These are phyloP conservation scores for Moelleriella libera DNA, from an alignment of 2,329 filamentous ascomycete species.

Conservation along the genomic window DNA sequence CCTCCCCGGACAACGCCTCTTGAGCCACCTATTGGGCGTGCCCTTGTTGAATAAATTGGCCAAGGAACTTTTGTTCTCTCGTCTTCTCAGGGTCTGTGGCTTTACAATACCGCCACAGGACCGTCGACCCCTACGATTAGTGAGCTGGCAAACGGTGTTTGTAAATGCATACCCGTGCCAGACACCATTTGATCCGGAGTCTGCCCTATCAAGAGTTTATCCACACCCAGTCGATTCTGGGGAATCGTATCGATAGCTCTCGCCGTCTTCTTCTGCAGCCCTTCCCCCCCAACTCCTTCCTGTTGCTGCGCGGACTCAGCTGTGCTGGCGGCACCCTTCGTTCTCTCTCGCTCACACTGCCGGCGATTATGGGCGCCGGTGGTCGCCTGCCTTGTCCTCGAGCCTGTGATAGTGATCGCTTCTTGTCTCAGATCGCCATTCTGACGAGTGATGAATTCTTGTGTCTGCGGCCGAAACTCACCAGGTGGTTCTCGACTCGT, in stretches of 20 bases:
- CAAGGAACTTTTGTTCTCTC: slow-evolving; percentile 23
- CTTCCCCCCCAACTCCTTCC: slow-evolving; percentile 1
- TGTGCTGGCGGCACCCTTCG: slow-evolving; percentile 6
- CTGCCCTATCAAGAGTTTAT: slow-evolving; percentile 8
- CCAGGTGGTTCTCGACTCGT: slow-evolving; percentile 23
- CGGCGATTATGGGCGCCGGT: slow-evolving; percentile 22
- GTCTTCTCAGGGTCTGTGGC: slow-evolving; percentile 12
- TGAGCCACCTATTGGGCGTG: slow-evolving; percentile 17
- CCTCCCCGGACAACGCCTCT: slow-evolving; percentile 9
- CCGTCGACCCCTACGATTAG: background rate
- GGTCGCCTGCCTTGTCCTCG: slow-evolving; percentile 15
- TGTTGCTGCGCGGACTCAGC: background rate
- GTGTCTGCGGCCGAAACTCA: slow-evolving; percentile 19
- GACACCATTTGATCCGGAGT: background rate
- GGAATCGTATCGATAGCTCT: slow-evolving; percentile 8
- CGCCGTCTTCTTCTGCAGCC: background rate
- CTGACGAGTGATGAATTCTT: slow-evolving; percentile 21
- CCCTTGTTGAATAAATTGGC: slow-evolving; percentile 20
- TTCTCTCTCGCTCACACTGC: slow-evolving; percentile 3
- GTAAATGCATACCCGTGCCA: background rate
- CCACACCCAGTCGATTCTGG: slow-evolving; percentile 7
- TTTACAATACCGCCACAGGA: slow-evolving; percentile 9
- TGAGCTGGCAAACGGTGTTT: background rate
- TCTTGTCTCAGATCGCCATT: slow-evolving; percentile 17
- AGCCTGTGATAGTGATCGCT: slow-evolving; percentile 15